phyloP scores from a whole-genome alignment of 495 filamentous ascomycete genomes.

The Penicillium simplicissimum region DNA sequence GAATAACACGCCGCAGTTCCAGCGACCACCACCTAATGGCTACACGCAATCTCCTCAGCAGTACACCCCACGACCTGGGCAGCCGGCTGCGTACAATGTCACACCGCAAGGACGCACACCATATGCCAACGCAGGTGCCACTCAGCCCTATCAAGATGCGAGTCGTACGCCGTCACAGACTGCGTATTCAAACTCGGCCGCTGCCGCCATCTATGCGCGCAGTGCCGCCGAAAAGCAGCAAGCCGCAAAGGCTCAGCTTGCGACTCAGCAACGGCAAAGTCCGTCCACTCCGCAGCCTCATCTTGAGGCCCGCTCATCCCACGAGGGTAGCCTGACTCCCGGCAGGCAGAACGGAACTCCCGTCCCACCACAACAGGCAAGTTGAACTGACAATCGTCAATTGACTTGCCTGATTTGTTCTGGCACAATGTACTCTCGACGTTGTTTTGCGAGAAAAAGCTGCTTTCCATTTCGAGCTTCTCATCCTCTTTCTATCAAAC shows the following conservation, averaged over 20 bases:
- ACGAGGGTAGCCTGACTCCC: slow-evolving; percentile 44
- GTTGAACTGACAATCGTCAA: not conserved
- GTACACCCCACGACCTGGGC: slow-evolving; percentile 44
- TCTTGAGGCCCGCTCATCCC: slow-evolving; percentile 28
- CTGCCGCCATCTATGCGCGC: slow-evolving; percentile 42
- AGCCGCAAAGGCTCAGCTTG: slow-evolving; percentile 47
- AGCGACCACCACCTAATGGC: slow-evolving; percentile 43
- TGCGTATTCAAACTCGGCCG: slow-evolving; percentile 43
- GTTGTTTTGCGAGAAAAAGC: not conserved
- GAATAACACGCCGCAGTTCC: slow-evolving; percentile 38
- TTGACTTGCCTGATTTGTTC: slow-evolving; percentile 3
- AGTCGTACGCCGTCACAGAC: slow-evolving; percentile 33
- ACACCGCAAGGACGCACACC: slow-evolving; percentile 32
- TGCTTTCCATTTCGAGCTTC: not conserved
- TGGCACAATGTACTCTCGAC: not conserved
- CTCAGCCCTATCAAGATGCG: slow-evolving; percentile 19
- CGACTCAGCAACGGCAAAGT: slow-evolving; percentile 37
- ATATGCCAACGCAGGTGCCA: slow-evolving; percentile 33
- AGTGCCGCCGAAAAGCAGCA: slow-evolving; percentile 48
- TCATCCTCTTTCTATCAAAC: not conserved
- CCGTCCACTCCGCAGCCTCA: slow-evolving; percentile 46
- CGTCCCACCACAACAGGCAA: slow-evolving; percentile 30
- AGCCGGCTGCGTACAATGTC: slow-evolving; percentile 40
- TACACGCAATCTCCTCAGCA: slow-evolving; percentile 44
- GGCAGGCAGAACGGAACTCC: slow-evolving; percentile 48